A percentile compares a stretch with the other conserved stretches of the same genome.
Evolutionary conservation across 352 stramenopile genomes (phyloP).

Genomic region (Thraustochytrium sp.): DNA sequence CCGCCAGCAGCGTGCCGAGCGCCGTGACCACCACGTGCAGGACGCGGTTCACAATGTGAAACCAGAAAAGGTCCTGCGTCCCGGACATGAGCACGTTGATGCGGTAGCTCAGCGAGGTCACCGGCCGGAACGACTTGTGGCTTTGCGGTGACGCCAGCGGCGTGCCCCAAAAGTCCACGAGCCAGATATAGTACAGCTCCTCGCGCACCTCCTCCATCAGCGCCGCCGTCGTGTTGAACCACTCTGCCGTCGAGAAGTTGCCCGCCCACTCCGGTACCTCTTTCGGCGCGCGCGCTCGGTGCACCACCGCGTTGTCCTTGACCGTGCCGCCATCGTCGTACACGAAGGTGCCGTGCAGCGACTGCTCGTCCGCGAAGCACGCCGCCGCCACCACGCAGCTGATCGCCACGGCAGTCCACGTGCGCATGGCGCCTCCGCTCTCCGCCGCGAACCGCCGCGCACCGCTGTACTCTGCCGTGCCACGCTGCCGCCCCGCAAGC

Average conservation of each 20-base stretch:
- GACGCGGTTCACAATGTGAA: slow-evolving; percentile 59
- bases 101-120: slow-evolving; percentile 64
- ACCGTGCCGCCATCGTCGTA: slow-evolving; percentile 47
- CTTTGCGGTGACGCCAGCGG: slow-evolving; percentile 55
- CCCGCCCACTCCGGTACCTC: not conserved
- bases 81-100: slow-evolving; percentile 55
- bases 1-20: slow-evolving; percentile 49
- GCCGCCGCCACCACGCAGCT: not conserved
- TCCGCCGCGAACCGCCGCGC: too few species aligned
- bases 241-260: not conserved
- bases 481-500: too few species aligned
- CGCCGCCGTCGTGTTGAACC: too few species aligned
- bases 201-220: slow-evolving; percentile 27
- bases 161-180: slow-evolving; percentile 65
- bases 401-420: not conserved
- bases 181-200: slow-evolving; percentile 53
- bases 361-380: slow-evolving; percentile 6
- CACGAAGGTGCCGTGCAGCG: not conserved
- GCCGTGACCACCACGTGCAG: slow-evolving; percentile 57
- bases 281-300: not conserved
- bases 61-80: slow-evolving; percentile 55
- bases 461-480: too few species aligned
- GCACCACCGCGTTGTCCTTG: not conserved
- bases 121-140: slow-evolving; percentile 69
- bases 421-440: too few species aligned